phyloP scores from a whole-genome alignment of 192 early-diverging fungal species.

The Umbelopsis isabellina region DNA sequence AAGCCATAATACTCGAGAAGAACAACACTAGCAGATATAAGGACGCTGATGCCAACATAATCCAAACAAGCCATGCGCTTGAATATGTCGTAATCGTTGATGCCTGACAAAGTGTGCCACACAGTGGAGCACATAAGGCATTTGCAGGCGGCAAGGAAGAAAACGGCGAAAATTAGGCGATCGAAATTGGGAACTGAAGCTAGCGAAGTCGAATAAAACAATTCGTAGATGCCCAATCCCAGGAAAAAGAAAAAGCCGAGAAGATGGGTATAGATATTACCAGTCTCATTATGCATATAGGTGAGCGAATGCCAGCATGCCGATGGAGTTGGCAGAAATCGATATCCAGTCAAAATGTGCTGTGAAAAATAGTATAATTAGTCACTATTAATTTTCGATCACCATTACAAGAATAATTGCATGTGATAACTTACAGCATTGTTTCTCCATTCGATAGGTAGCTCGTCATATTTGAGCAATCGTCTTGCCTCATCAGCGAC shows the following conservation, averaged over 20 bases:
- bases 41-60: slow-evolving; percentile 63
- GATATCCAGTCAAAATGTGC: slow-evolving; percentile 52
- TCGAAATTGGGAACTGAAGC: slow-evolving; percentile 38
- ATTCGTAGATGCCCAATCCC: slow-evolving; percentile 54
- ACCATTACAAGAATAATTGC: background rate
- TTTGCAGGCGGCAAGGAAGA: slow-evolving; percentile 63
- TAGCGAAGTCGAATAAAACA: slow-evolving; percentile 36
- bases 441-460: slow-evolving; percentile 62
- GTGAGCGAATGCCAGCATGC: slow-evolving; percentile 63
- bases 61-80: slow-evolving; percentile 59
- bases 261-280: slow-evolving; percentile 71
- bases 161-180: slow-evolving; percentile 55
- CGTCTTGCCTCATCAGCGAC: slow-evolving; percentile 53
- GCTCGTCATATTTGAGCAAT: slow-evolving; percentile 59
- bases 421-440: slow-evolving; percentile 38
- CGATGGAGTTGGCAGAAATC: slow-evolving; percentile 56
- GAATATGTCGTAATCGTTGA: slow-evolving; percentile 51
- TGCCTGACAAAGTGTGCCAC: slow-evolving; percentile 61
- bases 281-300: slow-evolving; percentile 70
- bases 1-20: slow-evolving; percentile 65
- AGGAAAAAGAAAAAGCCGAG: slow-evolving; percentile 63
- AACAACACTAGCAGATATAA: slow-evolving; percentile 61
- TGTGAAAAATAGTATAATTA: slow-evolving; percentile 14
- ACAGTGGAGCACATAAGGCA: slow-evolving; percentile 62
- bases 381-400: background rate